These are phyloP conservation scores for Martiniozyma abietophila DNA, from an alignment of 805 yeast species.

Conservation along the genomic window DNA sequence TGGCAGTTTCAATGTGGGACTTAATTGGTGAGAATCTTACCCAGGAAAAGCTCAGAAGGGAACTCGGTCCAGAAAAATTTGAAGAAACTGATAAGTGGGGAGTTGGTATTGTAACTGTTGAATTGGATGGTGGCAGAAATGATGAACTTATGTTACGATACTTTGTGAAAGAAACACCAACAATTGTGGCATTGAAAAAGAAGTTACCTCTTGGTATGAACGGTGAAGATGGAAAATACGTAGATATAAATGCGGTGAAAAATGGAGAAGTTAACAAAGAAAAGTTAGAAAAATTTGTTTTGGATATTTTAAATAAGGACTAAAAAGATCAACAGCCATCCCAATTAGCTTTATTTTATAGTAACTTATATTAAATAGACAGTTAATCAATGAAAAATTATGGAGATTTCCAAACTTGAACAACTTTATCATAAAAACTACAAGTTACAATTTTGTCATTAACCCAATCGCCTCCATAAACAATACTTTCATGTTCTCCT, in stretches of 20 bases:
- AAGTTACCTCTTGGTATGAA: constrained; percentile 46
- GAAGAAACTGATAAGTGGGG: constrained; percentile 56
- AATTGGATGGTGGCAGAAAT: constrained; percentile 24
- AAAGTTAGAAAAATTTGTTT: constrained; percentile 9
- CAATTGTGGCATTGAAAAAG: constrained; percentile 55
- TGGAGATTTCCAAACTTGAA: constrained; percentile 71
- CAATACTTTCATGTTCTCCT: constrained; percentile 81
- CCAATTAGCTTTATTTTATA: no score
- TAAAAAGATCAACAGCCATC: no score
- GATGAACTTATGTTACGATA: constrained; percentile 50
- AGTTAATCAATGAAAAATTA: no score
- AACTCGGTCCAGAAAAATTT: constrained; percentile 63
- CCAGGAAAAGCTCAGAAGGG: constrained; percentile 32
- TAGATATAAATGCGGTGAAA: no score
- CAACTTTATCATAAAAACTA: constrained; percentile 80
- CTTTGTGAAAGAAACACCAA: constrained; percentile 46
- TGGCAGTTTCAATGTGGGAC: constrained; percentile 53
- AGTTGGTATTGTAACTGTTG: constrained; percentile 12
- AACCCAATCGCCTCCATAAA: constrained; percentile 92
- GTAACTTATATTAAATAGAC: no score
- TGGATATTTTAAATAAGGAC: constrained; percentile 3
- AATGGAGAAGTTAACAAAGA: constrained; percentile 10
- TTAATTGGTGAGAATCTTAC: constrained; percentile 41
- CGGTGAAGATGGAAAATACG: constrained; percentile 22
- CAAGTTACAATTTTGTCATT: constrained; percentile 59